A percentile compares a stretch with the other conserved stretches of the same genome.
Conservation (phyloP, 805 yeast genomes). For the Metschnikowia dekortorum region DNA sequence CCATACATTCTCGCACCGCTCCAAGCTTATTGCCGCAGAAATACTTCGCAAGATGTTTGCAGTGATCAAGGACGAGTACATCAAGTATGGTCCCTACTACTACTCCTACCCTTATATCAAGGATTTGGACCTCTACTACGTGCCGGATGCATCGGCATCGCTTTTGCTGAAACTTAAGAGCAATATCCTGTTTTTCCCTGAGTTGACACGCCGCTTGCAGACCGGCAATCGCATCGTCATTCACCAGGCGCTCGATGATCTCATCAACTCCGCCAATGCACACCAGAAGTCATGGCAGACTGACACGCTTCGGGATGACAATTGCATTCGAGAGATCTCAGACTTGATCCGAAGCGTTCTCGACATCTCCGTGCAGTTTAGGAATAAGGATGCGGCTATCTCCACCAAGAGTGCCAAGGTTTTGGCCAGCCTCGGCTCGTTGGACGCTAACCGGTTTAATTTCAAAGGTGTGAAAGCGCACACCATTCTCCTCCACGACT, state of each 20-base stretch:
- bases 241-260: constrained; percentile 64
- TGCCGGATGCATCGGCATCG: constrained; percentile 20
- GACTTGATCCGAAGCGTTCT: constrained; percentile 49
- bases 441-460: constrained; percentile 59
- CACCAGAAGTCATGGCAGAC: constrained; percentile 48
- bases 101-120: constrained; percentile 46
- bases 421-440: constrained; percentile 70
- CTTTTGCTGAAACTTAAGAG: constrained; percentile 30
- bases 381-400: constrained; percentile 43
- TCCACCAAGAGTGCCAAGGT: constrained; percentile 62
- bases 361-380: constrained; percentile 54
- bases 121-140: constrained; percentile 20
- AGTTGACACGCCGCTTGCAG: constrained; percentile 51
- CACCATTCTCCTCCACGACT: constrained; percentile 54
- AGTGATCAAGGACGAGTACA: constrained; percentile 29
- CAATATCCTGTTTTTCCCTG: constrained; percentile 39
- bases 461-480: constrained; percentile 39
- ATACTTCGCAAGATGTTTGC: constrained; percentile 40
- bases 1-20: constrained; percentile 43
- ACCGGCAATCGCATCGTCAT: constrained; percentile 70
- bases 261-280: constrained; percentile 47
- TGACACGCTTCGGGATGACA: constrained; percentile 35
- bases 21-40: constrained; percentile 48
- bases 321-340: constrained; percentile 30
- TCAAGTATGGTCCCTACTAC: constrained; percentile 47